Evolutionary conservation across 2,329 filamentous ascomycete genomes (phyloP).

Genomic region (Aspergillus viridinutans): DNA sequence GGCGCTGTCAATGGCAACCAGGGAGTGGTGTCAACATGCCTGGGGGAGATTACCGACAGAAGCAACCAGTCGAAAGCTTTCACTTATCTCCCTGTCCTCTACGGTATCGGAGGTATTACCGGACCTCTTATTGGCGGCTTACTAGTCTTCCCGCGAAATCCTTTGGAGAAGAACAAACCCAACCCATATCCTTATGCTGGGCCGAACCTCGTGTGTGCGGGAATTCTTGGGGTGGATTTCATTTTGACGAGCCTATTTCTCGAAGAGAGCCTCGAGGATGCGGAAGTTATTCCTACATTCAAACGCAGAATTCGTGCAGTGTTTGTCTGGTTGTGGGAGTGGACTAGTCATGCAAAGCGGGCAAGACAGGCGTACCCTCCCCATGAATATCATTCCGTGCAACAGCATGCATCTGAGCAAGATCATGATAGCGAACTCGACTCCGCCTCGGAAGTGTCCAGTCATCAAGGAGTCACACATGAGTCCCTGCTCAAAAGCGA

Average conservation of each 20-base stretch:
- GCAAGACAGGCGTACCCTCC: slow-evolving; percentile 55
- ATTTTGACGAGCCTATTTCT: slow-evolving; percentile 73
- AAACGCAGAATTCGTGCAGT: slow-evolving; percentile 55
- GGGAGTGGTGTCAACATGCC: slow-evolving; percentile 84
- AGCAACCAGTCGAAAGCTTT: slow-evolving; percentile 93
- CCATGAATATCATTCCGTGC: slow-evolving; percentile 26
- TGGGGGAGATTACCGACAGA: slow-evolving; percentile 91
- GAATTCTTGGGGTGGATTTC: slow-evolving; percentile 67
- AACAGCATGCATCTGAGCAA: slow-evolving; percentile 18
- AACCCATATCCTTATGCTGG: slow-evolving; percentile 74
- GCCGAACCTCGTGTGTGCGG: slow-evolving; percentile 76
- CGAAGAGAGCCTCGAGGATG: slow-evolving; percentile 76
- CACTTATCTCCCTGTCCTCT: slow-evolving; percentile 92
- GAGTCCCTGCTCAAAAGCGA: slow-evolving; percentile 53
- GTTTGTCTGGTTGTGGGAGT: slow-evolving; percentile 68
- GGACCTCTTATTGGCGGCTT: slow-evolving; percentile 88
- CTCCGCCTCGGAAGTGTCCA: slow-evolving; percentile 39
- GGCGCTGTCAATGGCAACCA: slow-evolving; percentile 93
- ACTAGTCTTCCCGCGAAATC: slow-evolving; percentile 62
- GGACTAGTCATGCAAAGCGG: slow-evolving; percentile 51
- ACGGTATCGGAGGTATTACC: slow-evolving; percentile 88
- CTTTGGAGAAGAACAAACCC: slow-evolving; percentile 47
- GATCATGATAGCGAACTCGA: slow-evolving; percentile 43
- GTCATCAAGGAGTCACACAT: slow-evolving; percentile 38
- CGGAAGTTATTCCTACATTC: slow-evolving; percentile 57